These are phyloP conservation scores for Fistulinella prunicolor DNA, from an alignment of 768 basidiomycete species.

Conservation along the genomic window DNA sequence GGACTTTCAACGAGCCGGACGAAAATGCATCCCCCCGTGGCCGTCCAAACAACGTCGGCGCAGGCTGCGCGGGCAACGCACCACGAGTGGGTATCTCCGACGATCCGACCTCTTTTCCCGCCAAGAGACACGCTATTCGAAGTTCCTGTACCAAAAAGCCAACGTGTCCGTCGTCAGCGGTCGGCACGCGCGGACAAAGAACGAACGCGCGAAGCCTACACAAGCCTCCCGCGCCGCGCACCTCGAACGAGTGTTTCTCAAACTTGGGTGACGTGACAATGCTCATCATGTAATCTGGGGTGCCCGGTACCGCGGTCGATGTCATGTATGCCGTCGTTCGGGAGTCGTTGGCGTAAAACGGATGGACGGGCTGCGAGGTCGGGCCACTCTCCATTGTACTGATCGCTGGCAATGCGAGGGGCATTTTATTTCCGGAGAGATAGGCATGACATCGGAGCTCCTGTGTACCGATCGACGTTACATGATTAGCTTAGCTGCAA, in stretches of 20 bases:
- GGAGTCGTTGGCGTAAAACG: constrained; percentile 27
- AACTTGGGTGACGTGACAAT: constrained; percentile 38
- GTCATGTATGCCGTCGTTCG: constrained; percentile 22
- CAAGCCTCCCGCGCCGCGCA: constrained; percentile 16
- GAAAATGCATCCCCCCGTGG: constrained; percentile 34
- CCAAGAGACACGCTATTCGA: constrained; percentile 43
- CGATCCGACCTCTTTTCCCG: constrained; percentile 46
- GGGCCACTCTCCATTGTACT: constrained; percentile 1
- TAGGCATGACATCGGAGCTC: constrained; percentile 46
- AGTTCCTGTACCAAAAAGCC: constrained; percentile 40
- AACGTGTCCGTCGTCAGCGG: background rate
- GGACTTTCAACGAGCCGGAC: constrained; percentile 19
- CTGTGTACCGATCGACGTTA: constrained; percentile 28
- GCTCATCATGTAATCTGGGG: constrained; percentile 34
- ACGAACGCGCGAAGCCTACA: background rate
- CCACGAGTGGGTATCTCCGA: constrained; percentile 30
- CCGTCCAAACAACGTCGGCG: constrained; percentile 27
- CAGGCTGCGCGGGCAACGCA: constrained; percentile 20
- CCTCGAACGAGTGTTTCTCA: constrained; percentile 50
- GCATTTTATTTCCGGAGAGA: constrained; percentile 32
- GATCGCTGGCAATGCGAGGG: constrained; percentile 1
- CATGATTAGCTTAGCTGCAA: constrained; percentile 13
- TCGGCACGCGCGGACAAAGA: background rate
- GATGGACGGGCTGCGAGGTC: background rate
- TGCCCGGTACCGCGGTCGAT: constrained; percentile 1